Percentiles rank a stretch among this genome's conserved stretches.
These are phyloP conservation scores for Aureobasidium musti DNA, from an alignment of 2,329 filamentous ascomycete species.

Conservation along the genomic window DNA sequence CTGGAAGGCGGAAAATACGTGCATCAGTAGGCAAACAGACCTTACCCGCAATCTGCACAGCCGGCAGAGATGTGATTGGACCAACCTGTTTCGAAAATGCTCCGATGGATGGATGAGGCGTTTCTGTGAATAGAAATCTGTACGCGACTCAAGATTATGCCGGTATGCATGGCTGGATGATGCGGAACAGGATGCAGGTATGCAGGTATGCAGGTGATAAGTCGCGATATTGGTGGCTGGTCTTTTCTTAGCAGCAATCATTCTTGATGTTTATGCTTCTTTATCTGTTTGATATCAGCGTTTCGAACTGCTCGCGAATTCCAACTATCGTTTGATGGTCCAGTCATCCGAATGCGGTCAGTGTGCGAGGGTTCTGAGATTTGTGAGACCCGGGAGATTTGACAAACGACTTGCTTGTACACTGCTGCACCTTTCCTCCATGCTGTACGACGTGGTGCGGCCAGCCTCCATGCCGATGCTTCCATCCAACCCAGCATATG, in stretches of 20 bases:
- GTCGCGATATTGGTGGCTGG: not conserved
- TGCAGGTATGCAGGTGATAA: conserved; percentile 14
- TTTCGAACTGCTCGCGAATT: conserved; percentile 4
- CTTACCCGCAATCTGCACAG: not conserved
- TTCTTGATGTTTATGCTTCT: not conserved
- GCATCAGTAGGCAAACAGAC: conserved; percentile 15
- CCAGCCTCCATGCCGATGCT: not conserved
- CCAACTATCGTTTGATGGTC: conserved; percentile 7
- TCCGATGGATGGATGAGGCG: conserved; percentile 1
- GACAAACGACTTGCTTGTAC: conserved; percentile 10
- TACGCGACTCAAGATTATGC: conserved; percentile 6
- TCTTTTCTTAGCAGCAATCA: conserved; percentile 21
- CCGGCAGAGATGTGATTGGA: conserved; percentile 3
- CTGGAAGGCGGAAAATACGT: conserved; percentile 1
- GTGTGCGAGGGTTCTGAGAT: too few species aligned
- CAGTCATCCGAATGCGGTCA: not conserved
- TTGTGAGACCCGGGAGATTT: not conserved
- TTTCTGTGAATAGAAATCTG: conserved; percentile 12
- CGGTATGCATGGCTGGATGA: conserved; percentile 20
- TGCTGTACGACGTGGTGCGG: conserved; percentile 13
- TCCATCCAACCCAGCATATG: not conserved
- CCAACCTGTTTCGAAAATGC: not conserved
- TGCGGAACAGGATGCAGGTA: conserved; percentile 12
- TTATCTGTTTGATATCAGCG: not conserved
- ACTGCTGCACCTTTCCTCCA: not conserved